Conservation (phyloP, 2,329 filamentous ascomycete species). For the Hortaea werneckii region DNA sequence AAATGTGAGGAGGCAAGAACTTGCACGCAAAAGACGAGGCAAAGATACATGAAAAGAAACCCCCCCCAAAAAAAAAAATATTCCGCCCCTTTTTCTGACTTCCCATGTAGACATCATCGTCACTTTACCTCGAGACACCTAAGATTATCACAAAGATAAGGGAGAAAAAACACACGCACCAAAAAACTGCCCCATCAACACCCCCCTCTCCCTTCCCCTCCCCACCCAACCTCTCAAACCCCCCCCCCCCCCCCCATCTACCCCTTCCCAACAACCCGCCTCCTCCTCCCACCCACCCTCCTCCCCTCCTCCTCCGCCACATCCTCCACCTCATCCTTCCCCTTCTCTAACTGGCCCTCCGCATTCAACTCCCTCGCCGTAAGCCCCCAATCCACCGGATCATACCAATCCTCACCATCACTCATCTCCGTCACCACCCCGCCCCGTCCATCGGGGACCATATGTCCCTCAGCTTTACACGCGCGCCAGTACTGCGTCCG, state of each 20-base stretch:
- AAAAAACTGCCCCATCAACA: background rate
- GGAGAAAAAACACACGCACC: too few relatives aligned
- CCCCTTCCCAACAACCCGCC: constrained; percentile 10
- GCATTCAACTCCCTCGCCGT: constrained; percentile 15
- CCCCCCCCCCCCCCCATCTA: background rate
- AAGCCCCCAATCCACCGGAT: constrained; percentile 68
- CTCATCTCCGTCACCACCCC: constrained; percentile 53
- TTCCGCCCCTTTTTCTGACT: too few relatives aligned
- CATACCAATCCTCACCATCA: constrained; percentile 84
- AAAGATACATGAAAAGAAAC: too few relatives aligned
- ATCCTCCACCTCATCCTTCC: constrained; percentile 69
- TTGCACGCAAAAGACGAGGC: too few relatives aligned
- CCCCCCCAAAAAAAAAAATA: too few relatives aligned
- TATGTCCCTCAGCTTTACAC: constrained; percentile 68
- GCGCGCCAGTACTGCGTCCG: constrained; percentile 62
- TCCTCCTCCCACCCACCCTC: constrained; percentile 36
- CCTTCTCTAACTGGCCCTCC: constrained; percentile 55
- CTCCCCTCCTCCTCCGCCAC: constrained; percentile 37
- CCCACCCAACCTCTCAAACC: background rate
- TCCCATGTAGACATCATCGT: too few relatives aligned
- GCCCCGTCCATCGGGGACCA: constrained; percentile 33
- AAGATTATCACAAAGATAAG: too few relatives aligned
- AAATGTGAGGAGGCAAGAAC: too few relatives aligned
- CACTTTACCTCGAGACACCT: too few relatives aligned
- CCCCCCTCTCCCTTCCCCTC: background rate